Conservation (phyloP, 1,284 basidiomycete species). For the Irpex sp. region DNA sequence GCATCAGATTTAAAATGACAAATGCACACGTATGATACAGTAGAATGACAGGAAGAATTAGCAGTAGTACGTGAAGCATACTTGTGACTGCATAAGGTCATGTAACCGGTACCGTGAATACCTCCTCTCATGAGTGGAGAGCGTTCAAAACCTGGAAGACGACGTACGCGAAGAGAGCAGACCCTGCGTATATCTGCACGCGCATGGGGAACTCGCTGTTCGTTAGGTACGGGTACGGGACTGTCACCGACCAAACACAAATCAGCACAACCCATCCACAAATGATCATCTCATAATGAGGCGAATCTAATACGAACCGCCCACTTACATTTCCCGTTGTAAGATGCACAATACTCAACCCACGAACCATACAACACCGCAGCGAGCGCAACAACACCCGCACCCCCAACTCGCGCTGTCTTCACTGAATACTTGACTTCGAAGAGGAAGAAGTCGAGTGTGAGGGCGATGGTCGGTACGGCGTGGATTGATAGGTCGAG, state of each 20-base stretch:
- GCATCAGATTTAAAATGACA: too few species aligned
- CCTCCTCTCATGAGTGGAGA: constrained; percentile 27
- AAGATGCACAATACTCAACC: constrained; percentile 65
- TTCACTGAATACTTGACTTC: constrained; percentile 56
- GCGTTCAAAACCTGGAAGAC: constrained; percentile 57
- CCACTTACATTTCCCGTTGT: constrained; percentile 62
- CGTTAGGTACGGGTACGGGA: constrained; percentile 82
- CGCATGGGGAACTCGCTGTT: constrained; percentile 50
- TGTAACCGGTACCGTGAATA: neutral
- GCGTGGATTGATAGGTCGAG: constrained; percentile 71
- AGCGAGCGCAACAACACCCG: constrained; percentile 38
- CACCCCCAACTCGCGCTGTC: constrained; percentile 41
- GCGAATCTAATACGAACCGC: too few species aligned
- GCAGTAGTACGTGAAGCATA: too few species aligned
- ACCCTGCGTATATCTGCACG: constrained; percentile 56
- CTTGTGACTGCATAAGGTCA: too few species aligned
- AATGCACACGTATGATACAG: too few species aligned
- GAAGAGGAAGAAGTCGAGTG: constrained; percentile 69
- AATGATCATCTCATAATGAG: too few species aligned
- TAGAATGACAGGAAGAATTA: too few species aligned
- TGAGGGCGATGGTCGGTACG: constrained; percentile 53
- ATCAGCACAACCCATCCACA: neutral
- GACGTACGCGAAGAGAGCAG: constrained; percentile 47
- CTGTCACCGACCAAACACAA: constrained; percentile 29
- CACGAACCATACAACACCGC: constrained; percentile 57